Evolutionary conservation across 1,284 basidiomycete genomes (phyloP), one percentile per base, ranked within the genome.

Genomic region (Pseudozyma flocculosa): DNA sequence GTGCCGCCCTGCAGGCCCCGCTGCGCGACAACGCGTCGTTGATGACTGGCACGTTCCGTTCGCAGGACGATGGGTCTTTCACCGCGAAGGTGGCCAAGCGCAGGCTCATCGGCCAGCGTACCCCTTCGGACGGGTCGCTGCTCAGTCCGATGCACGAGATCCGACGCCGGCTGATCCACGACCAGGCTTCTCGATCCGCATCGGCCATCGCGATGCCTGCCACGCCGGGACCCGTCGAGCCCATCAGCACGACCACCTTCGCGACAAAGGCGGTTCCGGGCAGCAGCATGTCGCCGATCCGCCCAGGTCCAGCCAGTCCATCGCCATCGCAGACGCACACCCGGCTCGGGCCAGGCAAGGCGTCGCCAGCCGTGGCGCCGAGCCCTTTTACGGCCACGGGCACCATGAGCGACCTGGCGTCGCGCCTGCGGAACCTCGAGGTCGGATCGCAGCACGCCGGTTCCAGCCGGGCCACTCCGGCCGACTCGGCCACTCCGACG

Each of bases 31-130:
- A 44, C 53, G 18, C 50, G 49, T 29, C 26, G 26, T 11, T 29
- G 26, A 7, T 29, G 23, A 64, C 59, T 1, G 57, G 58, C 7
- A 71, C 68, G 1, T 48, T 68, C 30, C 49, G 61, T 4, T 72
- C 70, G 39, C 68, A 65, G 43, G 57, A 68, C 14, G 57, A 65
- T 24, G 57, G 47, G 8, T 66, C 70, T 5, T 70, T 71, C 50
- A 59, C 64, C 3, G 61, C 60, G 10, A 53, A 65, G 21, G 48
- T 70, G 1, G 70, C 70, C 38, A 56, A 56, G 43, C 41, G 64
- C 40, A 55, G 69, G 44, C 54, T 72, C 4, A 34, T 52, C n/a
- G 64, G 68, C 11, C 50, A 59, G n/a, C 55, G 70, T 2, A 53
- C 54, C 9, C 47, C 61, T 24, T 70, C 68, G 44, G 70, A 68